Evolutionary conservation across 257 asterid genomes (phyloP), one percentile per base, ranked within the genome.

Genomic region (Datura wrightii): DNA sequence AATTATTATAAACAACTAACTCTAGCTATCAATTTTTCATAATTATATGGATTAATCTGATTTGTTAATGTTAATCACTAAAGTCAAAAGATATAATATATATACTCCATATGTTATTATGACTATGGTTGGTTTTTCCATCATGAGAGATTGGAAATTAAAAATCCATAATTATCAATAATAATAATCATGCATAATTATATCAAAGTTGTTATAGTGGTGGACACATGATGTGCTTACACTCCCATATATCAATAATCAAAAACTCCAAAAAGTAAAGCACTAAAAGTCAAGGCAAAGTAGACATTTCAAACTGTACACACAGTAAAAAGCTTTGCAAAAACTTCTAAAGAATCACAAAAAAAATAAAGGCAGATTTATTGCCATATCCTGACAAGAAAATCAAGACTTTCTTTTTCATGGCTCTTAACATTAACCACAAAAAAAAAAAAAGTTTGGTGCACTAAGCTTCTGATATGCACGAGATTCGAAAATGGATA

Each of bases 251-350:
- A 5, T 6, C 46, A 15, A 65, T 66, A 37, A 55, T 66, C 24
- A 81, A 81, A 66, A 76, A 36, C 52, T 44, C 42, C 42, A 69
- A 74, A 72, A 42, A 82, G 63, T 24, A 66, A 55, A 44, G 5
- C 59, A 18, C n/a, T 48, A 80, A 88, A 83, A 54, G 39, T 39
- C 42, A 72, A 69, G 87, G 83, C 85, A 82, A 70, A 60, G 82
- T 79, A 83, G 82, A 85, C 88, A 83, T 62, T 79, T 79, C 59
- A 46, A 34, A 85, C 85, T 88, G 84, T 83, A 71, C 71, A 62
- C 6, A 80, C 56, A 83, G 87, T 80, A 36, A 85, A 82, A 85
- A 80, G 48, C 34, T 79, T 36, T 46, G n/a, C 8, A 60, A 62
- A 18, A 85, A 82, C 86, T 66, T 58, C 78, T 66, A 58, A 85